These are phyloP conservation scores for Heliamphora exappendiculata DNA, from an alignment of 148 eudicot species.

Conservation along the genomic window DNA sequence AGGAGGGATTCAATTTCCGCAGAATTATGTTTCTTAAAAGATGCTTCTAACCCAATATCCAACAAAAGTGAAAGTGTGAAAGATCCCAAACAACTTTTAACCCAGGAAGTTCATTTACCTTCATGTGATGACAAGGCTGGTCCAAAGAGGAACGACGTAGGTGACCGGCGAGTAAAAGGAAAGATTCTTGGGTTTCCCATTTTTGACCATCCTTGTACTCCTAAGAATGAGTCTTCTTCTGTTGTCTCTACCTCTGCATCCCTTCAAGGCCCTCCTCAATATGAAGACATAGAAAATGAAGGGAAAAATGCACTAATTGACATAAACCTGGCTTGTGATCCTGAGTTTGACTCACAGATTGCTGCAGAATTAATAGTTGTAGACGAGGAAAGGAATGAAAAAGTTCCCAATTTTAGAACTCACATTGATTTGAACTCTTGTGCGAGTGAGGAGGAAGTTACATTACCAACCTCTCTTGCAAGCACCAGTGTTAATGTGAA, in stretches of 20 bases:
- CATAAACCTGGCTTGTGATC: constrained; percentile 48
- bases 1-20: constrained; percentile 23
- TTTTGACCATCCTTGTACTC: constrained; percentile 27
- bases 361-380: constrained; percentile 22
- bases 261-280: constrained; percentile 15
- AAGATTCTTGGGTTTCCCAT: constrained; percentile 64
- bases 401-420: constrained; percentile 25
- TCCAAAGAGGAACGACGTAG: constrained; percentile 18
- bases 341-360: constrained; percentile 23
- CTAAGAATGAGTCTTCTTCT: constrained; percentile 29
- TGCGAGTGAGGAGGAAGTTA: constrained; percentile 51
- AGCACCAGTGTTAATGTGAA: constrained; percentile 26
- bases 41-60: constrained; percentile 16
- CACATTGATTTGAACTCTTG: constrained; percentile 73
- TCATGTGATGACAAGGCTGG: constrained; percentile 18
- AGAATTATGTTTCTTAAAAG: constrained; percentile 15
- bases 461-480: constrained; percentile 24
- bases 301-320: constrained; percentile 44
- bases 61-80: constrained; percentile 13
- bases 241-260: constrained; percentile 29
- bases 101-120: constrained; percentile 17
- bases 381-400: constrained; percentile 29
- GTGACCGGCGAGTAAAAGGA: constrained; percentile 15
- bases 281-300: constrained; percentile 23
- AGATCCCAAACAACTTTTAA: constrained; percentile 19